phyloP scores from a whole-genome alignment of 345 rosid genomes.

The Populus tremula region DNA sequence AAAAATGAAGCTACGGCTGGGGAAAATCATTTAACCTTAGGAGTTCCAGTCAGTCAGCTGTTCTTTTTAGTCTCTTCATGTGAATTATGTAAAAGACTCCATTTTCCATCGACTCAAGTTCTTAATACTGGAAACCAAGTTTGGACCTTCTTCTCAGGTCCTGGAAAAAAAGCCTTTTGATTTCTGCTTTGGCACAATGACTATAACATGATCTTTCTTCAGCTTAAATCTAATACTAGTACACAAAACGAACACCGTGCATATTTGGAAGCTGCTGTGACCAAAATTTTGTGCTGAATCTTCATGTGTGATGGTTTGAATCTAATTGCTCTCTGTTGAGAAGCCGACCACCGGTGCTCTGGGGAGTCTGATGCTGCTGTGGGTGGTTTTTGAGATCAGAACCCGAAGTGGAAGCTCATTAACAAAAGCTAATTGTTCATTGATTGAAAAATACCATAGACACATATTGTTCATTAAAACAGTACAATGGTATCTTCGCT shows the following conservation, averaged over 20 bases:
- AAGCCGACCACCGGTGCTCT: slow-evolving; percentile 9
- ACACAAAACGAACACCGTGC: not conserved
- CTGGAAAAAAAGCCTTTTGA: not conserved
- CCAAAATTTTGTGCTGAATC: not conserved
- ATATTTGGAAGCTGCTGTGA: not conserved
- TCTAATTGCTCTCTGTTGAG: not conserved
- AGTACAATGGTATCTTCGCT: no score
- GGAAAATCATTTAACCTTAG: not conserved
- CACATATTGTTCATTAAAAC: no score
- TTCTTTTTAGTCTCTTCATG: not conserved
- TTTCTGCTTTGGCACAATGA: not conserved
- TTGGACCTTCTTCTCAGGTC: not conserved
- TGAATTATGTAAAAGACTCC: not conserved
- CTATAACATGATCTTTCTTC: not conserved
- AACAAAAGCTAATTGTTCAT: not conserved
- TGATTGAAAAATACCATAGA: no score
- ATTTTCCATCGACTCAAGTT: not conserved
- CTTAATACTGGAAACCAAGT: no score
- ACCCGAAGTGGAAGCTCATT: slow-evolving; percentile 64
- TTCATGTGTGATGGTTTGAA: not conserved
- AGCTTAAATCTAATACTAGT: not conserved
- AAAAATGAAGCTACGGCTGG: not conserved
- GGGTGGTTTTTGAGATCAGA: slow-evolving; percentile 1
- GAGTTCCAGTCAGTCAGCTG: not conserved
- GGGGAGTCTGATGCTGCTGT: slow-evolving; percentile 5